These are phyloP conservation scores for Boletus barrowsii DNA, from an alignment of 768 basidiomycete species.

Conservation along the genomic window DNA sequence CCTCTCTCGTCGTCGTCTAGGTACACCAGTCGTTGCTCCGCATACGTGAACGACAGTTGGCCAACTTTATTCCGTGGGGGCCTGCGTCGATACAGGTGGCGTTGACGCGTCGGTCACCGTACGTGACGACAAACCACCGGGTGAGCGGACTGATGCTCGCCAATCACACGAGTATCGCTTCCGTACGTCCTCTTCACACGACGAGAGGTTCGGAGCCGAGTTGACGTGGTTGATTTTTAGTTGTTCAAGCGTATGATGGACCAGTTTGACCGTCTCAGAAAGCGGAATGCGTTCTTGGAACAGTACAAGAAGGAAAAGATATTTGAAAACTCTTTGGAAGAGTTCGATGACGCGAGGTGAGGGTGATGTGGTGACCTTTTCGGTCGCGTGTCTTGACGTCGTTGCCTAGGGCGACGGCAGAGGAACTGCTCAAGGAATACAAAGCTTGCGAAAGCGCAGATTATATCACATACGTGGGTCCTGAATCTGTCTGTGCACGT, in stretches of 20 bases:
- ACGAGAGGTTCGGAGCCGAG: background rate
- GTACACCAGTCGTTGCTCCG: conserved; percentile 96
- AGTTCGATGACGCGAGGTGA: conserved; percentile 97
- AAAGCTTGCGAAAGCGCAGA: conserved; percentile 94
- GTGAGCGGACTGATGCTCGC: conserved; percentile 99
- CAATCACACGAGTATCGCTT: conserved; percentile 98
- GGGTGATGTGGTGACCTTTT: conserved; percentile 11
- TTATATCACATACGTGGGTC: conserved; percentile 83
- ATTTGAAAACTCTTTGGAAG: conserved; percentile 90
- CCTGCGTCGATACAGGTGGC: conserved; percentile 98
- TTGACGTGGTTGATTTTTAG: conserved; percentile 38
- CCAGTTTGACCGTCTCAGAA: conserved; percentile 85
- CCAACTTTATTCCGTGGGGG: conserved; percentile 99
- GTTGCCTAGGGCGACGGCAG: conserved; percentile 67
- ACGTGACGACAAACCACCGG: conserved; percentile 83
- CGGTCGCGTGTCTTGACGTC: background rate
- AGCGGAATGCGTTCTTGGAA: conserved; percentile 92
- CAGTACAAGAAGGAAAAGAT: conserved; percentile 97
- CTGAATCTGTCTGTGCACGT: background rate
- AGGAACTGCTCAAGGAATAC: conserved; percentile 90
- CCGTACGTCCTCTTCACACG: conserved; percentile 49
- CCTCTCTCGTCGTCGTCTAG: conserved; percentile 37
- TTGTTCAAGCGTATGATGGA: conserved; percentile 95
- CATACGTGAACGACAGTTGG: conserved; percentile 93
- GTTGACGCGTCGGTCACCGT: conserved; percentile 86